Conservation (phyloP, 371 early-diverging fungal genomes). For the Apophysomyces ossiformis region DNA sequence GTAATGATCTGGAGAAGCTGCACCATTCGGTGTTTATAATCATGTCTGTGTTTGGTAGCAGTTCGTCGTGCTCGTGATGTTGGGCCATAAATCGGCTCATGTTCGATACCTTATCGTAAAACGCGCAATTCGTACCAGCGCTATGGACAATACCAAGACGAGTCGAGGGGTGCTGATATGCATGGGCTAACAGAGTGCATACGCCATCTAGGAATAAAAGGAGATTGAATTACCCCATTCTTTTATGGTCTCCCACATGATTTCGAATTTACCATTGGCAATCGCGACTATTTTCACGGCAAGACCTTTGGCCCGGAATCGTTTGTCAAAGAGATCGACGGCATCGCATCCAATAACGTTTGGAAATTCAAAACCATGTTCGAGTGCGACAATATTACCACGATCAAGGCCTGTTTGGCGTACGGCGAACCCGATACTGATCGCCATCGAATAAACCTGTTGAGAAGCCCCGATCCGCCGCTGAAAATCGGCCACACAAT, state of each 20-base stretch:
- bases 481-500: slow-evolving; percentile 56
- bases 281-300: slow-evolving; percentile 53
- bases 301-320: slow-evolving; percentile 42
- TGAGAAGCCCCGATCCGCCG: slow-evolving; percentile 41
- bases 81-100: slow-evolving; percentile 31
- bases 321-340: slow-evolving; percentile 48
- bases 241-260: background rate
- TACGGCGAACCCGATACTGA: slow-evolving; percentile 52
- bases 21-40: slow-evolving; percentile 92
- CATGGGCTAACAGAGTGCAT: slow-evolving; percentile 89
- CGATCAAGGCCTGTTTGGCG: slow-evolving; percentile 47
- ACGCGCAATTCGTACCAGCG: slow-evolving; percentile 95
- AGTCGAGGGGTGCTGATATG: slow-evolving; percentile 84
- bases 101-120: slow-evolving; percentile 62
- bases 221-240: background rate
- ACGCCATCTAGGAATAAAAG: slow-evolving; percentile 74
- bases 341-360: slow-evolving; percentile 52
- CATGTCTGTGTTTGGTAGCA: slow-evolving; percentile 72
- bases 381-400: slow-evolving; percentile 43
- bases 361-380: slow-evolving; percentile 49
- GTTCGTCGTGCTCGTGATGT: slow-evolving; percentile 26
- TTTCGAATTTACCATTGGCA: slow-evolving; percentile 73
- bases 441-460: slow-evolving; percentile 56
- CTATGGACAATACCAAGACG: slow-evolving; percentile 91
- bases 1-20: slow-evolving; percentile 76